A percentile compares a stretch with the other conserved stretches of the same genome.
phyloP scores from a whole-genome alignment of 768 basidiomycete genomes.

The Lentinula sp. region DNA sequence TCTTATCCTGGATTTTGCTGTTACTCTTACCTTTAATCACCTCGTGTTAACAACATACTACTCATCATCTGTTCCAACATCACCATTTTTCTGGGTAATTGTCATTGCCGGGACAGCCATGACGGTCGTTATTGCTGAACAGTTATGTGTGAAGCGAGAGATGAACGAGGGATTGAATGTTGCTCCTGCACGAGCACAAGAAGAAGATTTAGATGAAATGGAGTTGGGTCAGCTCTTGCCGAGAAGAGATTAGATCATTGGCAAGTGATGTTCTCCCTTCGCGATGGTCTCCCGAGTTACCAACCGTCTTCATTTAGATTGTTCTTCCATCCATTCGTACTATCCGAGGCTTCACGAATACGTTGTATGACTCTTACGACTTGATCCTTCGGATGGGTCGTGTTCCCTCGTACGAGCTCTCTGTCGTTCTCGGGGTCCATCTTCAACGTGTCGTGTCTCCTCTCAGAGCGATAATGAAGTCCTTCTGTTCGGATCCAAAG shows the following conservation, averaged over 20 bases:
- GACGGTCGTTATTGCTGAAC: constrained; percentile 80
- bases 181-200: constrained; percentile 38
- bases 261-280: neutral
- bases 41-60: constrained; percentile 93
- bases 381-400: neutral
- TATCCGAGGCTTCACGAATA: neutral
- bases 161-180: constrained; percentile 79
- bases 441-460: neutral
- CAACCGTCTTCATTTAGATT: neutral
- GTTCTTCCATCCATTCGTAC: neutral
- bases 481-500: neutral
- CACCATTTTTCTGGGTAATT: constrained; percentile 88
- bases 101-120: constrained; percentile 64
- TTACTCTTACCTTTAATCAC: constrained; percentile 90
- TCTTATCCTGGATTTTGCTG: constrained; percentile 88
- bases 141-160: constrained; percentile 85
- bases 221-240: constrained; percentile 40
- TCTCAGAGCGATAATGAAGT: neutral
- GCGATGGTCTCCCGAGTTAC: neutral
- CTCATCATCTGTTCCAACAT: constrained; percentile 75
- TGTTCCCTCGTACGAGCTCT: neutral
- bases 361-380: neutral
- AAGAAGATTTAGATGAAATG: constrained; percentile 55
- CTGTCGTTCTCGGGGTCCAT: neutral
- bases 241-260: constrained; percentile 28